A percentile compares a stretch with the other conserved stretches of the same genome.
Conservation (phyloP, 2,329 filamentous ascomycete species). For the Geosmithia morbida region DNA sequence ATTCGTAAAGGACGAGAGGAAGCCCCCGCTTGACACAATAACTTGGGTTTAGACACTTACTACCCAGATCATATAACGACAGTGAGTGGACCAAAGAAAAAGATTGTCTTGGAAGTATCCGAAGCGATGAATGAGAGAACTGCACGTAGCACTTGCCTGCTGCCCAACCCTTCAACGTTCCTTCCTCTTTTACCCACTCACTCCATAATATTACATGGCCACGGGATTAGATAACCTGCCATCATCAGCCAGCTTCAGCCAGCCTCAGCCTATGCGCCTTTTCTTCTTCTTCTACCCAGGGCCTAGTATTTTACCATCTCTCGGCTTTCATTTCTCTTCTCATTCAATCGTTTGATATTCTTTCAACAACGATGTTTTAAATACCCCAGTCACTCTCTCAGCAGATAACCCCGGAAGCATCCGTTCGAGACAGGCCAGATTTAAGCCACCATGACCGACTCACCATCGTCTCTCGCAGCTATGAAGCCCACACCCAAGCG, state of each 20-base stretch:
- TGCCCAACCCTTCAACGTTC: background rate
- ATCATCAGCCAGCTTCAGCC: background rate
- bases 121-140: background rate
- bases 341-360: too few species aligned
- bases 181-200: background rate
- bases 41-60: background rate
- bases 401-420: background rate
- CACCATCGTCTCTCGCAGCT: background rate
- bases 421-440: background rate
- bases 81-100: background rate
- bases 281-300: too few species aligned
- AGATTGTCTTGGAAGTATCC: background rate
- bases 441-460: background rate
- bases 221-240: too few species aligned
- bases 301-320: too few species aligned
- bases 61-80: background rate
- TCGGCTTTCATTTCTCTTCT: too few species aligned
- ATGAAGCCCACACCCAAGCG: slow-evolving; percentile 24
- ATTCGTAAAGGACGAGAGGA: background rate
- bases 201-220: too few species aligned
- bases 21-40: background rate
- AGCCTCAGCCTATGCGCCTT: too few species aligned
- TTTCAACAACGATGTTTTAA: background rate
- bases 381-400: background rate
- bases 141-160: background rate